These are phyloP conservation scores for Heterobasidion occidentale DNA, from an alignment of 1,284 basidiomycete species.

Conservation along the genomic window DNA sequence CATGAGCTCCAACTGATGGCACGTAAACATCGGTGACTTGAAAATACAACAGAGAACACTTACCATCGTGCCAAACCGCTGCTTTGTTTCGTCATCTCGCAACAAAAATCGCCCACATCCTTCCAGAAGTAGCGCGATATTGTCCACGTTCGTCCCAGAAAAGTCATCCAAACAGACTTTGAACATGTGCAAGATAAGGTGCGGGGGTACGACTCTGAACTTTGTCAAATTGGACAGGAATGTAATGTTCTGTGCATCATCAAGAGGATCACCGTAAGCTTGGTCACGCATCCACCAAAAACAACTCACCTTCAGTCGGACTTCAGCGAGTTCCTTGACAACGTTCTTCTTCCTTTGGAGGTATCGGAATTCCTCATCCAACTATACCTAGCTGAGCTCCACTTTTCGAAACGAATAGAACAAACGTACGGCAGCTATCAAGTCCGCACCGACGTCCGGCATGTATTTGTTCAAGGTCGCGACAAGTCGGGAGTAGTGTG, in stretches of 20 bases:
- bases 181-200: slow-evolving; percentile 91
- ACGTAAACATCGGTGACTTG: slow-evolving; percentile 6
- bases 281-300: background rate
- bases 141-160: slow-evolving; percentile 88
- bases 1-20: slow-evolving; percentile 80
- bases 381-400: slow-evolving; percentile 34
- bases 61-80: slow-evolving; percentile 80
- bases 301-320: slow-evolving; percentile 66
- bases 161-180: slow-evolving; percentile 98
- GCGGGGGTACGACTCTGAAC: slow-evolving; percentile 88
- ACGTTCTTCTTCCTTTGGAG: slow-evolving; percentile 93
- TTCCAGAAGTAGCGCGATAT: slow-evolving; percentile 86
- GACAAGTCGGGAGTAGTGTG: slow-evolving; percentile 88
- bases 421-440: slow-evolving; percentile 67
- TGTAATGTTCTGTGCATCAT: slow-evolving; percentile 63
- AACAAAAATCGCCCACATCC: slow-evolving; percentile 92
- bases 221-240: slow-evolving; percentile 93
- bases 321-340: slow-evolving; percentile 81
- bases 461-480: slow-evolving; percentile 89
- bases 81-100: slow-evolving; percentile 80
- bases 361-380: slow-evolving; percentile 96
- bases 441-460: slow-evolving; percentile 84
- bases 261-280: background rate
- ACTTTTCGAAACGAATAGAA: slow-evolving; percentile 1
- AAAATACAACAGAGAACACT: slow-evolving; percentile 10